Evolutionary conservation across 495 filamentous ascomycete genomes (phyloP), one percentile per base, ranked within the genome.

Genomic region (Lasiosphaeriaceae sp.): DNA sequence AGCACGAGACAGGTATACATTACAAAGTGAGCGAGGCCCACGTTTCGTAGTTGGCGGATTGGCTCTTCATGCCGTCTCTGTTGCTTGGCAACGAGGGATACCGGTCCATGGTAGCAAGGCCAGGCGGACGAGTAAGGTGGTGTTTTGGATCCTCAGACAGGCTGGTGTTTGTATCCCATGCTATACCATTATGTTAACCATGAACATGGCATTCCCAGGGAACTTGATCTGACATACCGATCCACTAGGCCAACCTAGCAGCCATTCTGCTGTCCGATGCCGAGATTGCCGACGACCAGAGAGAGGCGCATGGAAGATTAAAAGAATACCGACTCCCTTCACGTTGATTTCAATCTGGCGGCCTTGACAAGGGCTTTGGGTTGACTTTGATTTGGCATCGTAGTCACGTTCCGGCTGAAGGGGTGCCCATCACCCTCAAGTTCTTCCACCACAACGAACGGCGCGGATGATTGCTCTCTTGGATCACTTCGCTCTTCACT

Each of bases 201-300:
- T 29, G 47, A 57, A 17, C n/a, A 26, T 3, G 14, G 39, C 39
- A 7, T 43, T 12, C 3, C 7, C n/a, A 35, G 14, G 3, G 26
- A 31, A 31, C 26, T 3, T 4, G 19, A 24, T 24, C 29, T 5
- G 12, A 54, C 57, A 7, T 59, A 59, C 57, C 49, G 57, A 44
- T 50, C 57, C 57, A 59, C 17, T 55, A 7, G 21, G 57, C 57
- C 23, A 59, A 19, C 44, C 22, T 7, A 9, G 22, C 48, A 21
- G 57, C 51, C 39, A 12, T 34, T 22, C 23, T 59, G n/a, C 51
- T 29, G 43, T 55, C 57, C 17, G 46, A 39, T 1, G 52, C 57
- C 16, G 56, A 53, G 14, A 41, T 34, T 3, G 55, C 21, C 11
- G 52, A 29, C 6, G 57, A 35, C 57, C 51, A 50, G 19, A 50